Conservation (phyloP, 176 grass and related monocot genomes). For the Hordeum vulgare region DNA sequence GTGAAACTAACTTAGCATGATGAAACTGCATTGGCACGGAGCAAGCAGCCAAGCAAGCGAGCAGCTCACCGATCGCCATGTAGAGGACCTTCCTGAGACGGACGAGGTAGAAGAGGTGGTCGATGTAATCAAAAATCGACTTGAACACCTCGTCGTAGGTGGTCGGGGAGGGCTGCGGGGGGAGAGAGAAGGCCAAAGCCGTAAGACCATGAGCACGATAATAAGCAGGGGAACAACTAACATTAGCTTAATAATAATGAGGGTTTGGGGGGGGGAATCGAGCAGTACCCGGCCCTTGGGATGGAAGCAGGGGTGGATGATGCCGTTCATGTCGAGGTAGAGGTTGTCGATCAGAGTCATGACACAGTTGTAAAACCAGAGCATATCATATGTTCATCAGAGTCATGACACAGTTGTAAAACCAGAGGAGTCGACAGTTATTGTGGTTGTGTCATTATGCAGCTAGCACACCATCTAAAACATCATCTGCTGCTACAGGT, state of each 20-base stretch:
- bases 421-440: too few relatives aligned
- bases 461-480: too few relatives aligned
- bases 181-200: not conserved
- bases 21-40: not conserved
- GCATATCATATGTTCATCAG: too few relatives aligned
- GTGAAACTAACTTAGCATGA: not conserved
- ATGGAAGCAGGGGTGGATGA: conserved; percentile 98
- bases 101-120: conserved; percentile 81
- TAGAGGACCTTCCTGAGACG: conserved; percentile 91
- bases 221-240: not conserved
- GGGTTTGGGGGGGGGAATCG: not conserved
- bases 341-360: conserved; percentile 99
- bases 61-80: conserved; percentile 83
- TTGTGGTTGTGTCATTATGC: too few relatives aligned
- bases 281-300: conserved; percentile 70
- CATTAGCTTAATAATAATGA: not conserved
- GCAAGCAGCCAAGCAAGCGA: not conserved
- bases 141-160: conserved; percentile 96
- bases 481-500: too few relatives aligned
- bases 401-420: too few relatives aligned
- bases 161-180: conserved; percentile 72
- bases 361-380: too few relatives aligned
- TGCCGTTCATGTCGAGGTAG: conserved; percentile 94
- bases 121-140: conserved; percentile 92
- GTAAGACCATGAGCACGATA: conserved; percentile 18